Percentiles rank a stretch among this genome's conserved stretches.
Conservation (phyloP, 2,329 filamentous ascomycete species). For the Hypomyces rosellus region DNA sequence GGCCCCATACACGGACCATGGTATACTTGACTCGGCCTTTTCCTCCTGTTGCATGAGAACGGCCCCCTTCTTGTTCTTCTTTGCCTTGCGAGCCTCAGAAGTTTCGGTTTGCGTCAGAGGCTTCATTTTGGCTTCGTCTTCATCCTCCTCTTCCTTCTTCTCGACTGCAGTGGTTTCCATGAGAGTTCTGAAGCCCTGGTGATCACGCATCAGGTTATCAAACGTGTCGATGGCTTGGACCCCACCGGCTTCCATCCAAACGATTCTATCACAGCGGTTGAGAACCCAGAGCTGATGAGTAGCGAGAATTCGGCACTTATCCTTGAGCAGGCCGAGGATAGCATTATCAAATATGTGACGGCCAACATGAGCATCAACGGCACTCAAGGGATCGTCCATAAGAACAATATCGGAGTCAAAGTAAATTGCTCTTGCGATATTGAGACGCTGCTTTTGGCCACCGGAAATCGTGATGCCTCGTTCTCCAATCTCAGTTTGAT, state of each 20-base stretch:
- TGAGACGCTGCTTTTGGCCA: conserved; percentile 90
- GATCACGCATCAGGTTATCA: conserved; percentile 73
- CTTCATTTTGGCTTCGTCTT: conserved; percentile 36
- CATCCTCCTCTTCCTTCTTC: conserved; percentile 47
- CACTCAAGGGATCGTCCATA: conserved; percentile 64
- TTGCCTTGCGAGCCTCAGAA: conserved; percentile 39
- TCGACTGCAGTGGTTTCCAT: conserved; percentile 81
- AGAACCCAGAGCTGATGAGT: conserved; percentile 95
- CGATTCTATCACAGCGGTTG: conserved; percentile 81
- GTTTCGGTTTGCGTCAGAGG: conserved; percentile 36
- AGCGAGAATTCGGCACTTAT: conserved; percentile 85
- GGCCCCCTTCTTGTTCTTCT: conserved; percentile 52
- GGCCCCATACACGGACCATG: conserved; percentile 71
- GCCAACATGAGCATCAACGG: conserved; percentile 64
- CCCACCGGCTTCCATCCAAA: conserved; percentile 84
- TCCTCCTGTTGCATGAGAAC: conserved; percentile 68
- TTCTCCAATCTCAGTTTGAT: conserved; percentile 89
- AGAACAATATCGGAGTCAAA: conserved; percentile 62
- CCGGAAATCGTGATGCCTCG: conserved; percentile 92
- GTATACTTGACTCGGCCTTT: conserved; percentile 66
- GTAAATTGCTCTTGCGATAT: conserved; percentile 79
- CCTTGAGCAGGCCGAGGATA: conserved; percentile 78
- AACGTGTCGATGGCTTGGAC: conserved; percentile 87
- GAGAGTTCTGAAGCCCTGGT: conserved; percentile 70
- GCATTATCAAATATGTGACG: conserved; percentile 86